Evolutionary conservation across 1,139 yeast genomes (phyloP).

Genomic region (Insectozyma bohioensis): DNA sequence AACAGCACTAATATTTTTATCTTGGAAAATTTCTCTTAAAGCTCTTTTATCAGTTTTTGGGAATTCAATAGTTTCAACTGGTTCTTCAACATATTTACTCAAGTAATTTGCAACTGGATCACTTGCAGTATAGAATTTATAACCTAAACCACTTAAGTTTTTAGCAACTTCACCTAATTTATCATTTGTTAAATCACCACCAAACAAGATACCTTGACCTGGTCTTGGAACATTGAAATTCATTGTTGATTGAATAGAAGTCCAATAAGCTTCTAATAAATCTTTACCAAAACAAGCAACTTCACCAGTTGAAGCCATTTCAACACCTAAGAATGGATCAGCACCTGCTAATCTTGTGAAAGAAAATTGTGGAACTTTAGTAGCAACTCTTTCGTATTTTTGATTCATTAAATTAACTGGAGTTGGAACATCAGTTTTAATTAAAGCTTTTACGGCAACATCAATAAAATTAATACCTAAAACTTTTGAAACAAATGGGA

Average conservation of each 20-base stretch:
- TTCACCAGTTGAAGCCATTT: slow-evolving; percentile 99
- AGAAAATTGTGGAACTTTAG: slow-evolving; percentile 97
- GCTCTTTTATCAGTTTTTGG: slow-evolving; percentile 93
- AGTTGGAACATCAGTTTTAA: slow-evolving; percentile 67
- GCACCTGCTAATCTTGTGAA: slow-evolving; percentile 98
- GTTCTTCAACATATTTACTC: slow-evolving; percentile 43
- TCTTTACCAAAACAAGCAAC: slow-evolving; percentile 93
- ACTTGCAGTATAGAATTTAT: slow-evolving; percentile 78
- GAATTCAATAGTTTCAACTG: slow-evolving; percentile 73
- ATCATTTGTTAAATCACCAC: slow-evolving; percentile 82
- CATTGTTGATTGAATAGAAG: slow-evolving; percentile 95
- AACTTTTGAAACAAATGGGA: slow-evolving; percentile 98
- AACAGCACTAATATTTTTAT: slow-evolving; percentile 79
- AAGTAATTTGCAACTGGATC: slow-evolving; percentile 71
- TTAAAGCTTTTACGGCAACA: slow-evolving; percentile 84
- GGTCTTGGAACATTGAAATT: slow-evolving; percentile 92
- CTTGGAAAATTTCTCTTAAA: slow-evolving; percentile 88
- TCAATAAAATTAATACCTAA: slow-evolving; percentile 92
- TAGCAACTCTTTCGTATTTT: slow-evolving; percentile 69
- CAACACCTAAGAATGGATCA: slow-evolving; percentile 97
- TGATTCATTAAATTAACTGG: slow-evolving; percentile 69
- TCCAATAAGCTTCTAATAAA: slow-evolving; percentile 92
- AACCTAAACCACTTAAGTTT: slow-evolving; percentile 71
- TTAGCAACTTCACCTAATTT: slow-evolving; percentile 73
- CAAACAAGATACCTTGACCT: slow-evolving; percentile 84